Evolutionary conservation across 257 asterid genomes (phyloP).

Genomic region (Solanum pennellii): DNA sequence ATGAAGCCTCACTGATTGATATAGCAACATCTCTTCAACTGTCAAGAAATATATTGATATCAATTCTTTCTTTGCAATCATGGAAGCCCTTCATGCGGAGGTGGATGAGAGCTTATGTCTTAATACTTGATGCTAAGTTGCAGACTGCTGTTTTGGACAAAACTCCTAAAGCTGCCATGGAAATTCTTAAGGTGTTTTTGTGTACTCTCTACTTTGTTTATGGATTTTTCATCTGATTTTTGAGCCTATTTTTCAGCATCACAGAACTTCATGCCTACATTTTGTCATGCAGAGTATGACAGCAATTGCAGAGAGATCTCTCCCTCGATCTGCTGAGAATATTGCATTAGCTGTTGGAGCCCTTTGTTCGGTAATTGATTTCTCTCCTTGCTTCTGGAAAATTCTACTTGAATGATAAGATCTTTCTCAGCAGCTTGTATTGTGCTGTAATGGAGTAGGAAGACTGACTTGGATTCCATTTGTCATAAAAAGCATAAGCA

Average conservation of each 20-base stretch:
- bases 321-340: slow-evolving; percentile 89
- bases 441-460: background rate
- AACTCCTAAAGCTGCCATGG: slow-evolving; percentile 60
- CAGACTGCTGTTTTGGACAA: slow-evolving; percentile 42
- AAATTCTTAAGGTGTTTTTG: slow-evolving; percentile 61
- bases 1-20: slow-evolving; percentile 56
- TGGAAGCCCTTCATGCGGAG: slow-evolving; percentile 93
- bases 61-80: slow-evolving; percentile 77
- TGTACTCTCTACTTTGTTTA: background rate
- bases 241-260: background rate
- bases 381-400: background rate
- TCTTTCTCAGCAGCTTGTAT: background rate
- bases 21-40: slow-evolving; percentile 73
- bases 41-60: slow-evolving; percentile 72
- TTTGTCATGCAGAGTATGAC: slow-evolving; percentile 40
- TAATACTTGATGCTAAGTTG: slow-evolving; percentile 46
- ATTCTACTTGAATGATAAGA: background rate
- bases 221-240: background rate
- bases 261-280: background rate
- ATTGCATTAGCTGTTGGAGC: slow-evolving; percentile 82
- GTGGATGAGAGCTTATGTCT: slow-evolving; percentile 76
- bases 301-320: slow-evolving; percentile 52
- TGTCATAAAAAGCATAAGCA: background rate
- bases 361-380: slow-evolving; percentile 55
- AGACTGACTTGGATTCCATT: background rate